These are phyloP conservation scores for Cyclanthera cordifolia DNA, from an alignment of 306 rosid species.

Conservation along the genomic window DNA sequence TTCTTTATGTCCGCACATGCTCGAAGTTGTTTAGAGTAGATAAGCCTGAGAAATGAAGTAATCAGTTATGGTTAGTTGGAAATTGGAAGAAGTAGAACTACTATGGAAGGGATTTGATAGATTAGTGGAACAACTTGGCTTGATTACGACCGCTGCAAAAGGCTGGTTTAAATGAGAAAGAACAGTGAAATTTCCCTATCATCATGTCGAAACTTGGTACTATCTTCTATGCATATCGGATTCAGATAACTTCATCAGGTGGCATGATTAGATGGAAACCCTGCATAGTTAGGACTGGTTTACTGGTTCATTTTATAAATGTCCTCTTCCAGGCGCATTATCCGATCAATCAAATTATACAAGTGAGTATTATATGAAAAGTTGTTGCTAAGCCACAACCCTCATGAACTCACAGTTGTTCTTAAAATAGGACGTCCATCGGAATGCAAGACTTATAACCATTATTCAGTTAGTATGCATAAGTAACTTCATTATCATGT, in stretches of 20 bases:
- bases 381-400: not conserved
- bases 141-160: not conserved
- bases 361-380: constrained; percentile 1
- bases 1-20: not conserved
- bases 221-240: not conserved
- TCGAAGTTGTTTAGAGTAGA: not conserved
- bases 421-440: not conserved
- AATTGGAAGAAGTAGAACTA: not conserved
- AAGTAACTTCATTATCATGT: not conserved
- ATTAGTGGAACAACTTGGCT: not conserved
- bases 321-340: not conserved
- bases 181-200: not conserved
- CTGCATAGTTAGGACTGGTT: not conserved
- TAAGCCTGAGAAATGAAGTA: not conserved
- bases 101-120: not conserved
- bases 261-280: not conserved
- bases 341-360: not conserved
- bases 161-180: not conserved
- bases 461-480: not conserved
- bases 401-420: constrained; percentile 1
- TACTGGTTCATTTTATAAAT: not conserved
- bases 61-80: not conserved
- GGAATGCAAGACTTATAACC: not conserved
- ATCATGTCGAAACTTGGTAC: not conserved
- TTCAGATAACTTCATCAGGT: not conserved